phyloP scores from a whole-genome alignment of 225 moss, liverwort and hornwort genomes.

The Rhytidiadelphus loreus region DNA sequence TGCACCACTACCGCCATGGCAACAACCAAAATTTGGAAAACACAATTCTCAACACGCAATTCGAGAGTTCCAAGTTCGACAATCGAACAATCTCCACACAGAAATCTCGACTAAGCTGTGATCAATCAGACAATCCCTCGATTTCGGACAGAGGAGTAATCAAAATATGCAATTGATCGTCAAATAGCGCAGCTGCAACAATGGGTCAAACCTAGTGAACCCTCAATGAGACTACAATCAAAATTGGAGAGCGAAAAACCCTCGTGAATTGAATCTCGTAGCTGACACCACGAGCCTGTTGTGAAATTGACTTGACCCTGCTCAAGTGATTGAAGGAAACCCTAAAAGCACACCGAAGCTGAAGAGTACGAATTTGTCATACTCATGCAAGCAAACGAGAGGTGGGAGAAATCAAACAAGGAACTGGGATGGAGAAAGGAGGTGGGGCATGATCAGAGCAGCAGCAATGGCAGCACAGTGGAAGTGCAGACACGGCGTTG shows the following conservation, averaged over 20 bases:
- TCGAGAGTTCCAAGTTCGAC: neutral
- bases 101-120: neutral
- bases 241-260: neutral
- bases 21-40: neutral
- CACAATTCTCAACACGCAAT: neutral
- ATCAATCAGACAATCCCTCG: neutral
- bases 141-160: neutral
- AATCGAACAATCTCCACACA: neutral
- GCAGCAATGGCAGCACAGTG: neutral
- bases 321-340: neutral
- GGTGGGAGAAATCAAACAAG: neutral
- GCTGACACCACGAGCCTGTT: neutral
- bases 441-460: neutral
- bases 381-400: neutral
- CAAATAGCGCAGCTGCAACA: neutral
- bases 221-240: neutral
- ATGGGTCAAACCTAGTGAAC: neutral
- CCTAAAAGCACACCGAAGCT: neutral
- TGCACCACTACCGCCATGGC: conserved; percentile 32
- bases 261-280: neutral
- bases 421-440: neutral
- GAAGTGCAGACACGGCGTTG: neutral
- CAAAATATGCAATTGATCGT: neutral
- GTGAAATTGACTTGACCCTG: neutral
- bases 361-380: neutral